A percentile compares a stretch with the other conserved stretches of the same genome.
These are phyloP conservation scores for Oryza officinalis DNA, from an alignment of 176 grass and related monocot genomes.

Conservation along the genomic window DNA sequence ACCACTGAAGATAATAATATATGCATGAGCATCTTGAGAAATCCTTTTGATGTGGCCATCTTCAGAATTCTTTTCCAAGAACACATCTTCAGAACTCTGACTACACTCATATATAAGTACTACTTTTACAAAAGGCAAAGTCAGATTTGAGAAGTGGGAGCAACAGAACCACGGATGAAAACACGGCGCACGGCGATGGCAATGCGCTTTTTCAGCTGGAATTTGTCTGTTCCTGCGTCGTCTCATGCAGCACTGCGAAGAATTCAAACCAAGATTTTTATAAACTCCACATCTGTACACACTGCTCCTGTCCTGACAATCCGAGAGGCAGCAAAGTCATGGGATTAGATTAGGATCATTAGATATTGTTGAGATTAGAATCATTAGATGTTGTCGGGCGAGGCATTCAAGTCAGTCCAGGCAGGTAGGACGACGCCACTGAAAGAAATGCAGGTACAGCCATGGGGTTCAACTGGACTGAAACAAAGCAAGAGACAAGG, in stretches of 20 bases:
- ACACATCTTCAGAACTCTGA: background rate
- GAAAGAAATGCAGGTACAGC: slow-evolving; percentile 37
- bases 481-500: slow-evolving; percentile 33
- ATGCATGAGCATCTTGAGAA: background rate
- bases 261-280: slow-evolving; percentile 27
- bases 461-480: background rate
- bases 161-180: background rate
- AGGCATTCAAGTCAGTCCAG: background rate
- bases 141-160: slow-evolving; percentile 3
- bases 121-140: background rate
- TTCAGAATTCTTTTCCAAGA: background rate
- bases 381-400: background rate
- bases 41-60: background rate
- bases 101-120: background rate
- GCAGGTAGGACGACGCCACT: slow-evolving; percentile 31
- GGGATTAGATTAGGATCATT: background rate
- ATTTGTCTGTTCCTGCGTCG: slow-evolving; percentile 10
- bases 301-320: slow-evolving; percentile 9
- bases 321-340: background rate
- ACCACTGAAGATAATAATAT: background rate
- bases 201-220: slow-evolving; percentile 4
- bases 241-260: background rate
- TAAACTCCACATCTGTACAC: background rate
- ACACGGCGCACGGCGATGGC: background rate
- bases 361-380: background rate